phyloP scores from a whole-genome alignment of 768 basidiomycete species.

The Agrocybe chaxingu region DNA sequence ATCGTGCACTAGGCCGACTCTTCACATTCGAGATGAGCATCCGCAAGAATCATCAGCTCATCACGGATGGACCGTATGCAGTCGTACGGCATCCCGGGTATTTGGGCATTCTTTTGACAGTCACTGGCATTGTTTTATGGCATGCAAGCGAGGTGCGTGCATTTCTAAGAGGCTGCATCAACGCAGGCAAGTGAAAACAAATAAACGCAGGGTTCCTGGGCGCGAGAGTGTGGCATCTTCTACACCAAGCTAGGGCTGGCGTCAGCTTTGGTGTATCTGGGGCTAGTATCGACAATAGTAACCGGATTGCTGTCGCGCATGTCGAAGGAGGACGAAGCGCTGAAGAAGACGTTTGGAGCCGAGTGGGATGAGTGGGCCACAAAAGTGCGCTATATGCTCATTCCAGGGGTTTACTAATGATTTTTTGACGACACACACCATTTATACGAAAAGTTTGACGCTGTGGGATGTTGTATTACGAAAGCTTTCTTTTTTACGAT shows the following conservation, averaged over 20 bases:
- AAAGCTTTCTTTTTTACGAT: not conserved
- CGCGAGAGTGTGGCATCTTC: constrained; percentile 38
- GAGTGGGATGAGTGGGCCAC: constrained; percentile 42
- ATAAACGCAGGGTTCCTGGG: constrained; percentile 40
- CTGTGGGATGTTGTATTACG: not conserved
- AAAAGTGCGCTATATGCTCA: constrained; percentile 42
- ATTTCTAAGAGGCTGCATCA: not conserved
- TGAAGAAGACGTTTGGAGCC: constrained; percentile 36
- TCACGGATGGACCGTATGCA: constrained; percentile 46
- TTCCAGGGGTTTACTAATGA: constrained; percentile 43
- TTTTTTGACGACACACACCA: too few relatives aligned
- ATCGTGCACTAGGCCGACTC: constrained; percentile 39
- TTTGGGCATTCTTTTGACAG: constrained; percentile 34
- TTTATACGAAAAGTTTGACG: not conserved
- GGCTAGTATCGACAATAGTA: constrained; percentile 27
- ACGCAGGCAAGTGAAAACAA: not conserved
- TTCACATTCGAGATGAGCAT: constrained; percentile 56
- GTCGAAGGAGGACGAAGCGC: constrained; percentile 41
- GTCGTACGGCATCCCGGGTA: constrained; percentile 53
- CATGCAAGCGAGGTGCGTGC: constrained; percentile 31
- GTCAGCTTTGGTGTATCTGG: constrained; percentile 21
- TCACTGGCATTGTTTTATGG: constrained; percentile 32
- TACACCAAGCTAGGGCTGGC: constrained; percentile 27
- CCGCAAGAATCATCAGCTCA: constrained; percentile 39
- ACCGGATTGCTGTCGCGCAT: constrained; percentile 37